phyloP scores from a whole-genome alignment of 169 alveolate genomes.

The Babesia ovata region DNA sequence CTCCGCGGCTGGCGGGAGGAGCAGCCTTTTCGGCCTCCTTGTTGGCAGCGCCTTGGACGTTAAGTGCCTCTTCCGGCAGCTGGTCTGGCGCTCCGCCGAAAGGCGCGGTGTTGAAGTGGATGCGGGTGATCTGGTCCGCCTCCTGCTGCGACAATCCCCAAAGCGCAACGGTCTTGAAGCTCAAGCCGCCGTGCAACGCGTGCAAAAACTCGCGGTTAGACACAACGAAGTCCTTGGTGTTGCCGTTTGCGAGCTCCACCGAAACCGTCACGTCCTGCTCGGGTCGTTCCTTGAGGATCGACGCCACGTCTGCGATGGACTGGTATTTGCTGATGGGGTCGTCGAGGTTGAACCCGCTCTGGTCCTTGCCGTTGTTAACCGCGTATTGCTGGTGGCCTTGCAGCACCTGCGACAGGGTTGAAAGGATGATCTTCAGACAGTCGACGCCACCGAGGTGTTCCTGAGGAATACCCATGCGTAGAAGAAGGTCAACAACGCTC shows the following conservation, averaged over 20 bases:
- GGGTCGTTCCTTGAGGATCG: conserved; percentile 40
- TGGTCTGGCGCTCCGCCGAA: conserved; percentile 28
- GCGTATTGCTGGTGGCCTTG: conserved; percentile 63
- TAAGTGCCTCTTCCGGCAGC: background rate
- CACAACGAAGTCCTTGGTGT: conserved; percentile 32
- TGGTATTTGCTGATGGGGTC: conserved; percentile 47
- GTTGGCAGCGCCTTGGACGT: no score
- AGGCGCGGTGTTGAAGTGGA: conserved; percentile 48
- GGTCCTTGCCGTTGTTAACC: conserved; percentile 30
- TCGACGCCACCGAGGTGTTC: conserved; percentile 64
- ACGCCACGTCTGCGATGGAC: conserved; percentile 17
- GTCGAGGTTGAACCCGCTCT: conserved; percentile 18
- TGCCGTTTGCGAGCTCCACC: conserved; percentile 56
- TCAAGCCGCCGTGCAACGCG: conserved; percentile 62
- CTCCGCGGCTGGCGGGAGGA: background rate
- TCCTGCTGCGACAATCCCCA: conserved; percentile 62
- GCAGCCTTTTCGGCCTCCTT: background rate
- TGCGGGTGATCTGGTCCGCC: conserved; percentile 57
- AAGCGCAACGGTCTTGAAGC: conserved; percentile 59
- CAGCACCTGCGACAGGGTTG: conserved; percentile 56
- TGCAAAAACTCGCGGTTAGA: conserved; percentile 58
- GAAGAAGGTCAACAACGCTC: conserved; percentile 54
- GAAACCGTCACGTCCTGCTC: conserved; percentile 31
- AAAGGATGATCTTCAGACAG: conserved; percentile 52
- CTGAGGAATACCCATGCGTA: conserved; percentile 65